A percentile compares a stretch with the other conserved stretches of the same genome.
Evolutionary conservation across 768 basidiomycete genomes (phyloP).

Genomic region (Coprinopsis strossmayeri): DNA sequence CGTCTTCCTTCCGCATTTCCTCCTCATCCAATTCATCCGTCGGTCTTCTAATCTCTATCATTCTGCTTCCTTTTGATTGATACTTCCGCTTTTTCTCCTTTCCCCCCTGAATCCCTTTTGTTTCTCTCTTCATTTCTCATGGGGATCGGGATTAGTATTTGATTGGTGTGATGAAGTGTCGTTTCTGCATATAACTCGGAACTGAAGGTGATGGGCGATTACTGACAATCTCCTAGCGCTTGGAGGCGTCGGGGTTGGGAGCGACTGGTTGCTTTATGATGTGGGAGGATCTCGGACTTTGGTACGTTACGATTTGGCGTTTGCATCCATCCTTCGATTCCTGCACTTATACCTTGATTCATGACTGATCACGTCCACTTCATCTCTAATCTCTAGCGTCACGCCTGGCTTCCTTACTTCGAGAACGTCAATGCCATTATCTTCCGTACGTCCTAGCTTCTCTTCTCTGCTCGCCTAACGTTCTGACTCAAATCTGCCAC

Average conservation of each 20-base stretch:
- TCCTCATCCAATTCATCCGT: too few species aligned
- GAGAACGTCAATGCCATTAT: slow-evolving; percentile 75
- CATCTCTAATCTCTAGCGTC: slow-evolving; percentile 48
- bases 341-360: background rate
- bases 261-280: slow-evolving; percentile 61
- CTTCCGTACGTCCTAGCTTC: slow-evolving; percentile 37
- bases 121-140: too few species aligned
- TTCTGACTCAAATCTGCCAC: slow-evolving; percentile 27
- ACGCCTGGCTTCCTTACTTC: slow-evolving; percentile 80
- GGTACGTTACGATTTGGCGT: slow-evolving; percentile 22
- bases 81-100: too few species aligned
- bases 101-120: too few species aligned
- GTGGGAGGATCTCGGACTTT: slow-evolving; percentile 68
- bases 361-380: background rate
- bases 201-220: slow-evolving; percentile 31
- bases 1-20: too few species aligned
- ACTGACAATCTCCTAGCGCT: slow-evolving; percentile 28
- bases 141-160: too few species aligned
- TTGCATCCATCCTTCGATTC: background rate
- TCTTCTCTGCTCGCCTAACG: slow-evolving; percentile 29
- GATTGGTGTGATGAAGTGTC: too few species aligned
- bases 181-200: too few species aligned
- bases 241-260: slow-evolving; percentile 34
- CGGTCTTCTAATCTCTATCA: too few species aligned
- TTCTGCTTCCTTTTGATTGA: too few species aligned